Conservation (phyloP, 176 grass and related monocot species). For the Metroxylon sagu region DNA sequence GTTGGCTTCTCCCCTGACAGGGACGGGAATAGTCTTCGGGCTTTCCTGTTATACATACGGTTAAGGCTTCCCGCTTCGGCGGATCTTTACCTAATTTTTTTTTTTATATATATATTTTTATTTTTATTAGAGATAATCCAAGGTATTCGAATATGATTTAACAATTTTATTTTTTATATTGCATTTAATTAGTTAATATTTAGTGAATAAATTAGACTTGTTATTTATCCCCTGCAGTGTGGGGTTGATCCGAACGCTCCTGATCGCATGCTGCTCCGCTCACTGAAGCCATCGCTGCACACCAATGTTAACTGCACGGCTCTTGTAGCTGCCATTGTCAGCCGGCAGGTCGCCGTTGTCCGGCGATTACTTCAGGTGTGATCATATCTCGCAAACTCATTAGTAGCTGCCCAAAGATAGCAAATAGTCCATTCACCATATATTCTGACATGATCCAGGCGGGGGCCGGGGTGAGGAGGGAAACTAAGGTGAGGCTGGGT, state of each 20-base stretch:
- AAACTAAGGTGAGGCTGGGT: constrained; percentile 64
- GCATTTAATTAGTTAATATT: too few relatives aligned
- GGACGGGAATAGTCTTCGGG: constrained; percentile 46
- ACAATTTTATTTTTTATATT: too few relatives aligned
- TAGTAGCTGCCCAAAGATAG: neutral
- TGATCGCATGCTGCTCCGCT: constrained; percentile 69
- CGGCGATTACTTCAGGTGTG: constrained; percentile 67
- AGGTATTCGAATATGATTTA: too few relatives aligned
- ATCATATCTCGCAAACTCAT: neutral
- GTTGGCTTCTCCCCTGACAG: constrained; percentile 93
- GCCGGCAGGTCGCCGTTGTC: constrained; percentile 63
- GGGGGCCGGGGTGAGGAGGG: constrained; percentile 63
- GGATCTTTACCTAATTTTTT: constrained; percentile 43
- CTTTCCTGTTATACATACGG: constrained; percentile 5
- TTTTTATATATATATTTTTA: neutral
- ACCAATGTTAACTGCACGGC: constrained; percentile 83
- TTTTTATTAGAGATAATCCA: too few relatives aligned
- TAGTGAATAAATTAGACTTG: too few relatives aligned
- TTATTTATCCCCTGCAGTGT: constrained; percentile 28
- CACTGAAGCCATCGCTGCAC: constrained; percentile 78
- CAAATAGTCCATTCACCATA: neutral
- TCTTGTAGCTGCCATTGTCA: constrained; percentile 78
- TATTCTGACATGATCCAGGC: neutral
- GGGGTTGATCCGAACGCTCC: constrained; percentile 69
- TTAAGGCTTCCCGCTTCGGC: constrained; percentile 5